Evolutionary conservation across 2,329 filamentous ascomycete species (phyloP).

Genomic region (Botrytis aclada): DNA sequence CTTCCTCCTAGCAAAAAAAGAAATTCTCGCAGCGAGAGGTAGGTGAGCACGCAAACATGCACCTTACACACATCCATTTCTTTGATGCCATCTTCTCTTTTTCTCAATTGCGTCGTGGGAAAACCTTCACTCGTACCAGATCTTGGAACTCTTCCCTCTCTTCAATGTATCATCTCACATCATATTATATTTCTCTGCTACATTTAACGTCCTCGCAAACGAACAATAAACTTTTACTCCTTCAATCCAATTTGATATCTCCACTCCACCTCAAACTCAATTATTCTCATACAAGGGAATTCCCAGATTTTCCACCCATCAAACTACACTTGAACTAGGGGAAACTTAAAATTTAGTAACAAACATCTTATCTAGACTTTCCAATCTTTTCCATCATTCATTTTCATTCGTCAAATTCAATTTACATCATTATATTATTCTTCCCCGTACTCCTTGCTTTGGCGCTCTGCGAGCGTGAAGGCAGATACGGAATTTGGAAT

Average conservation of each 20-base stretch:
- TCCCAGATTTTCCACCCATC: neutral
- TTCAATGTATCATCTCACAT: neutral
- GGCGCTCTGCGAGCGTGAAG: conserved; percentile 11
- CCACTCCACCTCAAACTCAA: neutral
- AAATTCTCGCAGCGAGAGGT: neutral
- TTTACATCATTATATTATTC: neutral
- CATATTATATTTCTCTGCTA: neutral
- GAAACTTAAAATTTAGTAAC: conserved; percentile 4
- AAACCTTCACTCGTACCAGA: neutral
- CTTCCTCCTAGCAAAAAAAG: neutral
- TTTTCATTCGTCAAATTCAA: conserved; percentile 12
- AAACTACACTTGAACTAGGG: neutral
- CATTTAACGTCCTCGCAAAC: neutral
- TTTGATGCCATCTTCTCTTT: neutral
- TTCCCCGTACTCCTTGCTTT: neutral
- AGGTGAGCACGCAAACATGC: neutral
- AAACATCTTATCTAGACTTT: conserved; percentile 15
- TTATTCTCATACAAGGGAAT: neutral
- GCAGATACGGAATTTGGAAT: conserved; percentile 10
- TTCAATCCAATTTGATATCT: neutral
- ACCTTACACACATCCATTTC: neutral
- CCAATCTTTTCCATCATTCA: neutral
- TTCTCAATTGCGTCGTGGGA: neutral
- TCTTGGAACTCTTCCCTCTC: no score
- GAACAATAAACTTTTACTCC: neutral